phyloP scores from a whole-genome alignment of 768 basidiomycete genomes.

The Stropharia rugosoannulata region DNA sequence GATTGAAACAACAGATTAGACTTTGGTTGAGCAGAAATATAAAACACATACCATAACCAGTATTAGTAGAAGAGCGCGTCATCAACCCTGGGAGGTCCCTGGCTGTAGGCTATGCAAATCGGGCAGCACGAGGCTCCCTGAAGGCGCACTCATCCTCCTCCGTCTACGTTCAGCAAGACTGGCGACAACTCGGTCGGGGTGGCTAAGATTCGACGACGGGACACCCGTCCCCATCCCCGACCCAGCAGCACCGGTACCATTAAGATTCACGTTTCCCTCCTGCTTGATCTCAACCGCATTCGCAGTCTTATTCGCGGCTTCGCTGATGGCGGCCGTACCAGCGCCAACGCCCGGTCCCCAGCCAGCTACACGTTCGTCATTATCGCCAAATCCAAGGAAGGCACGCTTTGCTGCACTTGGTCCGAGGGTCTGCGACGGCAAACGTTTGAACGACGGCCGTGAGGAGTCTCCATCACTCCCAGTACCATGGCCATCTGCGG shows the following conservation, averaged over 20 bases:
- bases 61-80: too few species aligned
- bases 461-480: slow-evolving; percentile 5
- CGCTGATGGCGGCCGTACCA: background rate
- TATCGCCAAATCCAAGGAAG: slow-evolving; percentile 29
- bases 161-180: slow-evolving; percentile 26
- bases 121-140: background rate
- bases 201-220: slow-evolving; percentile 7
- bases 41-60: too few species aligned
- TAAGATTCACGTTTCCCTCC: background rate
- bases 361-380: slow-evolving; percentile 21
- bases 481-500: slow-evolving; percentile 23
- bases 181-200: slow-evolving; percentile 22
- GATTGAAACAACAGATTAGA: too few species aligned
- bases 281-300: background rate
- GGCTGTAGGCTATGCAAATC: too few species aligned
- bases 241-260: background rate
- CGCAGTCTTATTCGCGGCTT: background rate
- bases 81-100: too few species aligned
- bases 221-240: background rate
- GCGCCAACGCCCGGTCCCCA: slow-evolving; percentile 2
- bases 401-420: slow-evolving; percentile 54
- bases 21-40: too few species aligned
- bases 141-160: slow-evolving; percentile 34
- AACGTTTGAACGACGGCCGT: slow-evolving; percentile 72
- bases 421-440: slow-evolving; percentile 73